Evolutionary conservation across 331 rosid genomes (phyloP).

Genomic region (Quercus phellos): DNA sequence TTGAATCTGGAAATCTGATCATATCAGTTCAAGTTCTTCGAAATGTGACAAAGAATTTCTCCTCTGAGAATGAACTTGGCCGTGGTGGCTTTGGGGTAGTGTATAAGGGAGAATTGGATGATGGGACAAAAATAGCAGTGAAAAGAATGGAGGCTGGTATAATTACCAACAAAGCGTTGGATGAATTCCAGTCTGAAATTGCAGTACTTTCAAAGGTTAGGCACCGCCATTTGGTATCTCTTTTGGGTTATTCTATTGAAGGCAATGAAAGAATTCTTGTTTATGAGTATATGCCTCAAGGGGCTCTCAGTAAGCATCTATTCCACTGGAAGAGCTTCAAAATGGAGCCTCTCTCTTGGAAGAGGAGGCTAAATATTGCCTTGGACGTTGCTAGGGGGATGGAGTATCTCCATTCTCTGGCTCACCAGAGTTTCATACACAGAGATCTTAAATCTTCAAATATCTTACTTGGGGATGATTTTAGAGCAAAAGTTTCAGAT

Average conservation of each 20-base stretch:
- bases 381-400: conserved; percentile 95
- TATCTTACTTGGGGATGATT: conserved; percentile 83
- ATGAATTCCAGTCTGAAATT: conserved; percentile 91
- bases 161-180: conserved; percentile 73
- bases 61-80: conserved; percentile 91
- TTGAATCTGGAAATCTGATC: conserved; percentile 85
- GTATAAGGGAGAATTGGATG: conserved; percentile 88
- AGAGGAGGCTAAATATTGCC: conserved; percentile 85
- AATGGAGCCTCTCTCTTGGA: conserved; percentile 93
- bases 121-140: conserved; percentile 87
- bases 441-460: conserved; percentile 97
- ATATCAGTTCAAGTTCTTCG: conserved; percentile 88
- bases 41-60: conserved; percentile 76
- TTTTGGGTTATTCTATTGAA: conserved; percentile 67
- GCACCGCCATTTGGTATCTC: conserved; percentile 90
- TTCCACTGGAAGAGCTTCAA: conserved; percentile 73
- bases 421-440: conserved; percentile 95
- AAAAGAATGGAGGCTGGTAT: conserved; percentile 89
- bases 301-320: conserved; percentile 93
- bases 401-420: conserved; percentile 90
- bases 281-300: conserved; percentile 92
- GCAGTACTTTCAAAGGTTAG: conserved; percentile 91
- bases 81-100: conserved; percentile 99
- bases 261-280: conserved; percentile 88
- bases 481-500: conserved; percentile 83